Evolutionary conservation across 345 rosid species (phyloP), one percentile per base, ranked within the genome.

Genomic region (Erysimum cheiranthoides): DNA sequence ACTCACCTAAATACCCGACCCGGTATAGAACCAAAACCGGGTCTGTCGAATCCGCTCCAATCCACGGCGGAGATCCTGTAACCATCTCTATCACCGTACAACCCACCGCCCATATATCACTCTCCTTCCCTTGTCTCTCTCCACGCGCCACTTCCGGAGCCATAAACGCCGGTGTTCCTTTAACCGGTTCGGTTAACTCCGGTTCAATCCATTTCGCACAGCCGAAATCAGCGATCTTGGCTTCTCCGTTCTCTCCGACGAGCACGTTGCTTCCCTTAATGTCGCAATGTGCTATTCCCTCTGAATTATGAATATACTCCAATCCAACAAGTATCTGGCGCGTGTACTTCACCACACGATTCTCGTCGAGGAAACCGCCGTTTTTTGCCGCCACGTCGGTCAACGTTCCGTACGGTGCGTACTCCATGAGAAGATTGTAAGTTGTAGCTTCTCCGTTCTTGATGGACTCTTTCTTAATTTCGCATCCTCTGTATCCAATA

Each of bases 61-160:
- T 38, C 93, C 93, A 88, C 11, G 86, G 89, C 0, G 75, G 8
- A 2, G 78, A 76, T 4, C 96, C 93, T 8, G 85, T 90, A 0
- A 87, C 86, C 97, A 92, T 92, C 80, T 92, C 97, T 5, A 92
- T 77, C 36, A 90, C 70, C 39, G 92, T 86, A 79, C 97, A 92
- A 12, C 96, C 97, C 25, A 88, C n/a, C 16, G 87, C 84, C 96
- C 97, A 90, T 2, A 90, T 53, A 62, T 90, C 97, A 46, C 86
- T 73, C 4, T 87, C 76, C 21, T 50, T 49, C 74, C 93, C 88
- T 82, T 90, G 96, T 43, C 84, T 84, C 47, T 86, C 92, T 35
- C 96, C 96, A 68, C 93, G 90, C 63, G 96, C 96, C 78, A 79
- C 92, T 85, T 92, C 96, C 1, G 97, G 93, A 0, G 93, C 88